Evolutionary conservation across 148 eudicot genomes (phyloP).

Genomic region (Silene latifolia): DNA sequence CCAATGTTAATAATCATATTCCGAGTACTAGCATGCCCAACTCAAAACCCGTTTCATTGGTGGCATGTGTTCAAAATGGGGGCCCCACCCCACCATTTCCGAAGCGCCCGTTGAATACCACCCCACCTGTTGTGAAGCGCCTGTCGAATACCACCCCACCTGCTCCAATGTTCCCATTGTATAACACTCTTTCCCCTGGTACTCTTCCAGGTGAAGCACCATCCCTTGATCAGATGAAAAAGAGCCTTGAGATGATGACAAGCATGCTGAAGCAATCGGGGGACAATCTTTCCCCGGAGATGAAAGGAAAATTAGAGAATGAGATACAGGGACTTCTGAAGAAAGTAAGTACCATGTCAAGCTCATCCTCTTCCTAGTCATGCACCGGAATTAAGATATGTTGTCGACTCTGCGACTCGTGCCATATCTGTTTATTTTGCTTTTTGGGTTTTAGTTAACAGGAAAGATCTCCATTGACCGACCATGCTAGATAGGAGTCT

Average conservation of each 20-base stretch:
- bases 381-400: conserved; percentile 12
- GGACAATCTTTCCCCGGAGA: conserved; percentile 51
- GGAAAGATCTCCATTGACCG: background rate
- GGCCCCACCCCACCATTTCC: conserved; percentile 20
- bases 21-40: conserved; percentile 22
- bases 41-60: conserved; percentile 36
- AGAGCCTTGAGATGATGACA: conserved; percentile 73
- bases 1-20: conserved; percentile 10
- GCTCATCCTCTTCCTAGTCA: conserved; percentile 45
- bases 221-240: conserved; percentile 45
- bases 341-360: conserved; percentile 55
- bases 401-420: background rate
- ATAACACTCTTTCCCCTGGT: conserved; percentile 1
- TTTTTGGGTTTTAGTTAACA: background rate
- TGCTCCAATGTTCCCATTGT: background rate
- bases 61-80: conserved; percentile 29
- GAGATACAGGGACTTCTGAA: conserved; percentile 60
- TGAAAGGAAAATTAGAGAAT: conserved; percentile 58
- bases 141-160: conserved; percentile 4
- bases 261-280: conserved; percentile 73
- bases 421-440: background rate
- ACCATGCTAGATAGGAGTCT: conserved; percentile 6
- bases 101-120: background rate
- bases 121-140: background rate
- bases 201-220: conserved; percentile 25